Evolutionary conservation across 1,139 yeast species (phyloP).

Genomic region (Kodamaea suecica): DNA sequence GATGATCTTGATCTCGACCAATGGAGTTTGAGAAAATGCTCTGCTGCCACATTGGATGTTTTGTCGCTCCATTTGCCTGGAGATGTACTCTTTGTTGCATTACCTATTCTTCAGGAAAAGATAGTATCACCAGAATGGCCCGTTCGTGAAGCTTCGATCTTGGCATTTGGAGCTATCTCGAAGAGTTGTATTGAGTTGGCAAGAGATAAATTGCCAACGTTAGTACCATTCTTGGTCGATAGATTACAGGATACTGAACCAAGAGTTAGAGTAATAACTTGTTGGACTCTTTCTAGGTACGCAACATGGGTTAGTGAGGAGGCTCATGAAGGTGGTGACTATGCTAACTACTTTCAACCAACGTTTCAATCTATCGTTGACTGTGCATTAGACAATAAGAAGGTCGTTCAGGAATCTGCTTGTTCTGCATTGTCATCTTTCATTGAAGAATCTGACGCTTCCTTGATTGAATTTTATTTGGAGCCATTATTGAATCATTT

Average conservation of each 20-base stretch:
- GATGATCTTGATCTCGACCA: conserved; percentile 61
- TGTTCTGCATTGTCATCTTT: conserved; percentile 83
- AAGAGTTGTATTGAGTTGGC: conserved; percentile 80
- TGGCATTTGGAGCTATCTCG: conserved; percentile 94
- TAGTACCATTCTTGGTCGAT: conserved; percentile 83
- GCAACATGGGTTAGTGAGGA: conserved; percentile 76
- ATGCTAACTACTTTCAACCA: conserved; percentile 68
- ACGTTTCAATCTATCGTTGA: conserved; percentile 72
- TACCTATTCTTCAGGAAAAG: conserved; percentile 74
- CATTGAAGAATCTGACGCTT: conserved; percentile 71
- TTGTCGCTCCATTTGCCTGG: conserved; percentile 68
- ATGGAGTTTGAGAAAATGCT: conserved; percentile 91
- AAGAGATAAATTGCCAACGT: conserved; percentile 67
- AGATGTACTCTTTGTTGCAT: conserved; percentile 60
- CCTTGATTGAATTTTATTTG: conserved; percentile 50
- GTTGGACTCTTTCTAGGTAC: conserved; percentile 93
- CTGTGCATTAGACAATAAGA: conserved; percentile 77
- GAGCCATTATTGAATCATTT: conserved; percentile 65
- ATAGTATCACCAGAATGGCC: conserved; percentile 78
- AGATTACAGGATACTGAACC: conserved; percentile 74
- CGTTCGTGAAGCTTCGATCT: conserved; percentile 85
- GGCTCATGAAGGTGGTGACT: conserved; percentile 58
- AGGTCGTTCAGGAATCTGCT: conserved; percentile 93
- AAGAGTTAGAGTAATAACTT: conserved; percentile 85
- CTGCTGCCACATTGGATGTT: conserved; percentile 89